Evolutionary conservation across 805 yeast species (phyloP).

Genomic region (Wickerhamiella azyma): DNA sequence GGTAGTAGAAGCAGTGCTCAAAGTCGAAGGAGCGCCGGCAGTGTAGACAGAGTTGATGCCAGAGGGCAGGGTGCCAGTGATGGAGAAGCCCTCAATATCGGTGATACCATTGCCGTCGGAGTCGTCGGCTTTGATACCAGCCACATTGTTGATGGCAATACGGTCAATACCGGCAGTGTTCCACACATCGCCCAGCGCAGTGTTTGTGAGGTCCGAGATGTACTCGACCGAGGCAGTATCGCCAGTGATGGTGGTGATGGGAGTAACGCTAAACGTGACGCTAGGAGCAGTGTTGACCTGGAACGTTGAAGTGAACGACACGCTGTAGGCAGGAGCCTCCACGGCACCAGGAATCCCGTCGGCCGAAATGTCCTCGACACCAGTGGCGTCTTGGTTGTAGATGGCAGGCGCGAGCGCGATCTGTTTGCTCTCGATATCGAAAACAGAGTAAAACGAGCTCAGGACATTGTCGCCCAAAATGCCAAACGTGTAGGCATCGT

Average conservation of each 20-base stretch:
- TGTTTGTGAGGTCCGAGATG: neutral
- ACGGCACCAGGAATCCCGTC: conserved; percentile 22
- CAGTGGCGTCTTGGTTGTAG: conserved; percentile 26
- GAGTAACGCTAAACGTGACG: neutral
- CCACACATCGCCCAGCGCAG: neutral
- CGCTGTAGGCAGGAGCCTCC: conserved; percentile 16
- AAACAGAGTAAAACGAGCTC: conserved; percentile 54
- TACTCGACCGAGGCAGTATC: neutral
- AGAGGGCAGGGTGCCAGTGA: neutral
- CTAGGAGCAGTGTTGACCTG: conserved; percentile 7
- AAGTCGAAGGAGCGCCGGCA: conserved; percentile 3
- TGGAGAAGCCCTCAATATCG: neutral
- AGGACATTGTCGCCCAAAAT: conserved; percentile 56
- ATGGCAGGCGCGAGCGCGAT: conserved; percentile 37
- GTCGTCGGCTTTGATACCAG: neutral
- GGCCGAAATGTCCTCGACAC: conserved; percentile 17
- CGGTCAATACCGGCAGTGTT: neutral
- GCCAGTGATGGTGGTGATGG: conserved; percentile 1
- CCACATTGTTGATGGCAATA: neutral
- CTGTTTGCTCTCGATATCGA: conserved; percentile 44
- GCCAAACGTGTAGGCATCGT: conserved; percentile 23
- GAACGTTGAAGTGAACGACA: neutral
- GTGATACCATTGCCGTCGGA: conserved; percentile 3
- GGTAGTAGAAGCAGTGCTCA: neutral
- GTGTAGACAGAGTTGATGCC: conserved; percentile 2